Base-by-base conservation (phyloP, 805 yeast species). In the Torulaspora maleeae region DNA sequence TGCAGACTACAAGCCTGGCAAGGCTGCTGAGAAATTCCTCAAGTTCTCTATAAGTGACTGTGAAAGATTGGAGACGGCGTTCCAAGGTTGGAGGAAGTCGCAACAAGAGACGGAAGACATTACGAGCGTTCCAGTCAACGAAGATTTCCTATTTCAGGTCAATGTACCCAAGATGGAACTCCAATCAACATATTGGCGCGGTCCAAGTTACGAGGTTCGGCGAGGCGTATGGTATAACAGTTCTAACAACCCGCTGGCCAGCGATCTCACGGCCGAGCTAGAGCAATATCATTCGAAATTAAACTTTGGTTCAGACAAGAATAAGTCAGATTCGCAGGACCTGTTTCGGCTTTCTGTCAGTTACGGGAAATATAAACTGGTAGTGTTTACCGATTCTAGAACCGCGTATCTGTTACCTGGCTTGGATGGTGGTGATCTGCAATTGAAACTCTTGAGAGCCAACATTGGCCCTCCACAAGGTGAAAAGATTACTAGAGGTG, bases 121-220 rank as follows among this genome's bases (percentile, higher is more conserved):
- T 24, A 33, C 35, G 7, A 38, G 36, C 11, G 76, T 84, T 3
- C 75, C 76, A 1, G 97, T 91, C 1, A 82, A 82, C 58, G 95
- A 87, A 56, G 98, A 90, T 59, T 76, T 78, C 19, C 68, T 91
- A 20, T 86, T 85, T 56, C 78, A 80, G 55, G 96, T 88, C 4
- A 79, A 87, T 56, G 49, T 91, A 16, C 50, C 59, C 0, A 63
- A 67, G 5, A 73, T 80, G 64, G 73, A 72, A 39, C 62, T 90
- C 55, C 52, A 66, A 3, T 95, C 98, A 0, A 75, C 82, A 0
- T 91, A 81, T 61, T 91, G 97, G 97, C 80, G 79, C 6, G 97
- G 97, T 1, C 93, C 96, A 0, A 67, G 71, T 0, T 91, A 81
- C 59, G 89, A 86, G 48, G 83, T 91, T 1, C 71, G 96, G 37